Evolutionary conservation across 495 filamentous ascomycete species (phyloP), one percentile per base, ranked within the genome.

Genomic region (Lophiostoma macrostomum): DNA sequence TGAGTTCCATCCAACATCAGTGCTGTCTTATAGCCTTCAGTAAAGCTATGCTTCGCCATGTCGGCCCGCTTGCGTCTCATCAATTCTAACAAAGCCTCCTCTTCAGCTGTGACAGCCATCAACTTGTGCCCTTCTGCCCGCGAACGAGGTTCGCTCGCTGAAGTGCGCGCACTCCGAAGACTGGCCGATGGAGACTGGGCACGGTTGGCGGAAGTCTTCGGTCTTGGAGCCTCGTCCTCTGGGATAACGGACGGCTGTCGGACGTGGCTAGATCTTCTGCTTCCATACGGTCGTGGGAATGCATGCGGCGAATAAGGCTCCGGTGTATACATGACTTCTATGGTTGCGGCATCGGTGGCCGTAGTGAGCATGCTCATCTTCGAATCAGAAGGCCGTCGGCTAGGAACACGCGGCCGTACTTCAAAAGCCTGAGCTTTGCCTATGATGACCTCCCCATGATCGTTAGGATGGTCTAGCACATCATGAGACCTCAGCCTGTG

Each of bases 41-140:
- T 71, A 52, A 87, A 83, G 41, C 84, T 78, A 47, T 83, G 82
- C 47, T 88, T 82, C 0, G 82, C 81, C 75, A 94, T 86, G 24
- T 80, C 80, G 28, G 87, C 86, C 35, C 87, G 76, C 63, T 90
- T 90, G 59, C 80, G 70, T 28, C 90, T 77, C 77, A 96, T 83
- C 12, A 87, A 86, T 57, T 88, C 86, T 6, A 96, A 72, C 5
- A 96, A 73, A 64, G 86, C 80, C 63, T 90, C 85, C 65, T 96
- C 90, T 68, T 95, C 88, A 43, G 81, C 76, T 0, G 88, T 95
- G 40, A 95, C 88, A 0, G 86, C 84, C 80, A 96, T 93, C 31
- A 93, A 73, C 30, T 83, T 82, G 27, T 62, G 62, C 23, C 42
- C 42, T 14, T 62, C 50, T 23, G 35, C 12, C 24, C 39, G 49